Conservation (phyloP, 2,329 filamentous ascomycete genomes). For the Scedosporium aurantiacum region DNA sequence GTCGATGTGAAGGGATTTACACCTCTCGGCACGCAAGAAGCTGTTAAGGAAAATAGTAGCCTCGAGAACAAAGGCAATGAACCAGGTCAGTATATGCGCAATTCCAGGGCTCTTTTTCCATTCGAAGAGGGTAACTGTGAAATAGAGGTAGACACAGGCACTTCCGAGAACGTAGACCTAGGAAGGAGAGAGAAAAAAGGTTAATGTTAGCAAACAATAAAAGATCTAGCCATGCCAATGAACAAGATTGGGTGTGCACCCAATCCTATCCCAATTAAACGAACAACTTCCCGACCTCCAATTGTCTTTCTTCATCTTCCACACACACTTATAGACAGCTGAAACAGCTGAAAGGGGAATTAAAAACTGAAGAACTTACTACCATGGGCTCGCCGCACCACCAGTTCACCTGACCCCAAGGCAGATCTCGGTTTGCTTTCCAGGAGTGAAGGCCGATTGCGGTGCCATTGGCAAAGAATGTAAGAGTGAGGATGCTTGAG, state of each 20-base stretch:
- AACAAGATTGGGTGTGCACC: background rate
- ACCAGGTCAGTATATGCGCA: slow-evolving; percentile 73
- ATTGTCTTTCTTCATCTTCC: no score
- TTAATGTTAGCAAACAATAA: background rate
- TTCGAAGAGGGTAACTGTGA: slow-evolving; percentile 79
- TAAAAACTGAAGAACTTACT: slow-evolving; percentile 39
- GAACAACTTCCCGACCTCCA: background rate
- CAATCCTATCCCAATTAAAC: background rate
- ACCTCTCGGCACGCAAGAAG: slow-evolving; percentile 27
- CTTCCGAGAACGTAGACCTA: slow-evolving; percentile 79
- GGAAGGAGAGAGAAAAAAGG: background rate
- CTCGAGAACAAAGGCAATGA: slow-evolving; percentile 61
- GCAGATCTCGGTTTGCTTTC: slow-evolving; percentile 27
- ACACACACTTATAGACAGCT: background rate
- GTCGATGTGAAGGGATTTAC: slow-evolving; percentile 2
- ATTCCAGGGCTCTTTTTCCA: slow-evolving; percentile 69
- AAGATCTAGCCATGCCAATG: no score
- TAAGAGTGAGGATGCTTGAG: slow-evolving; percentile 57
- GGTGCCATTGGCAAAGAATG: slow-evolving; percentile 64
- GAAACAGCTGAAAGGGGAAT: background rate
- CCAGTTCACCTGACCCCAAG: slow-evolving; percentile 41
- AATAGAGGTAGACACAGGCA: slow-evolving; percentile 76
- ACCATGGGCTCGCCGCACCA: slow-evolving; percentile 73
- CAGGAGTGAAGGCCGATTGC: slow-evolving; percentile 63
- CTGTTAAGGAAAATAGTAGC: slow-evolving; percentile 59